Base-by-base conservation (phyloP, 768 basidiomycete species). In the Collybiopsis luxurians region DNA sequence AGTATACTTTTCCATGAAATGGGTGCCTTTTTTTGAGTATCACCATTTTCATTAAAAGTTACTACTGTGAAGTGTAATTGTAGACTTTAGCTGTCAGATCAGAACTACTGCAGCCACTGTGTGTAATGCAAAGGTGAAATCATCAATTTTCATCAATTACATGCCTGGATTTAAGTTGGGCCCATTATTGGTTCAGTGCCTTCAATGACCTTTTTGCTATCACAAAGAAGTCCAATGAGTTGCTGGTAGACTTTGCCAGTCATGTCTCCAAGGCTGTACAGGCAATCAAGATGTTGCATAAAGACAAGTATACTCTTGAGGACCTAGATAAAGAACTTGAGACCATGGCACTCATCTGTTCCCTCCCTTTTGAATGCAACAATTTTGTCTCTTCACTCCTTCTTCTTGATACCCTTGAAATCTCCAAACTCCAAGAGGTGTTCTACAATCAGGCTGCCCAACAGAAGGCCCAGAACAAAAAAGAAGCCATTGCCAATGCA, bases 351-450 rank as follows among this genome's bases (percentile, higher is more conserved):
- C n/a, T 51, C 23, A 1, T 57, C 21, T 45, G 56, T n/a, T 45
- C 56, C 0, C 48, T 51, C 7, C 31, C 47, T 3, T 10, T 2
- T 1, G 50, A 55, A 23, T 55, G 30, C 42, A 47, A 58, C 39
- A 3, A 43, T 17, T 61, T 61, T 39, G 48, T 50, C 1, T 61
- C 60, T 17, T 55, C 58, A 26, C 53, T 61, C n/a, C 31, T 60
- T 5, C 53, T 61, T 15, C 47, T 61, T 11, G 57, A 59, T 15
- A 2, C 34, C 15, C 53, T 61, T 1, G 23, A 36, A 15, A 31
- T 59, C 30, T 59, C 36, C 10, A 40, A 12, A 42, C 51, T 42
- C 50, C 39, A 1, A 53, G 53, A 30, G 56, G 58, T 9, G 48
- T n/a, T n/a, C n/a, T n/a, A n/a, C n/a, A n/a, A n/a, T n/a, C n/a